Base-by-base conservation (phyloP, 441 rosid species). In the Gossypium davidsonii region DNA sequence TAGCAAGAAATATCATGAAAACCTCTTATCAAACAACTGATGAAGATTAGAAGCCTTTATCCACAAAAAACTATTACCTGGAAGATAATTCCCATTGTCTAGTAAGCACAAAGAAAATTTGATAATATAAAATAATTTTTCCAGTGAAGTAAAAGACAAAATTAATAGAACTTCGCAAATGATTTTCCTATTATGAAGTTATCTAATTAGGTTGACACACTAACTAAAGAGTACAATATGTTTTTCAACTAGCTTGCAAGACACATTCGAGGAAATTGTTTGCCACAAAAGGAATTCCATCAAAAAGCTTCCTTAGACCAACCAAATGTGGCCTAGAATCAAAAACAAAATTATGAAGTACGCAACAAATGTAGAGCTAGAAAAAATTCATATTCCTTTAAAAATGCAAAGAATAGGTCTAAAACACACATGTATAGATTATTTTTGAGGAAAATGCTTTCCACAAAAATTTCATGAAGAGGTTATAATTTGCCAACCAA, bases 161-260 rank as follows among this genome's bases (percentile, higher is more conserved):
- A 17, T 37, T 12, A 62, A 62, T 15, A 17, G 14, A 39, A 17
- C 51, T 63, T 17, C 12, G 28, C 26, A 31, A 63, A 37, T 37
- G 11, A 65, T 21, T 44, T 65, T 65, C 55, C 18, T 6, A 21
- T 4, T 6, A 20, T 65, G 70, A 65, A 44, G 6, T 65, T 44
- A 42, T 39, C 69, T 25, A 42, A 64, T 64, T 21, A 64, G 69
- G 42, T 64, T 20, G n/a, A 20, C 15, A 23, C 69, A 39, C 69
- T 20, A 65, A 44, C 55, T 21, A 44, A 65, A 64, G 5, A 44
- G 55, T 25, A 42, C 23, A 65, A 44, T 2, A 44, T 21, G 48
- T 14, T 65, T 44, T 44, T 65, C 6, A 44, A 21, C 67, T 39
- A 20, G 25, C 53, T 44, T 5, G 70, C 55, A 65, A 44, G 70